Evolutionary conservation across 805 yeast genomes (phyloP).

Genomic region (Grigorovia jiainica): DNA sequence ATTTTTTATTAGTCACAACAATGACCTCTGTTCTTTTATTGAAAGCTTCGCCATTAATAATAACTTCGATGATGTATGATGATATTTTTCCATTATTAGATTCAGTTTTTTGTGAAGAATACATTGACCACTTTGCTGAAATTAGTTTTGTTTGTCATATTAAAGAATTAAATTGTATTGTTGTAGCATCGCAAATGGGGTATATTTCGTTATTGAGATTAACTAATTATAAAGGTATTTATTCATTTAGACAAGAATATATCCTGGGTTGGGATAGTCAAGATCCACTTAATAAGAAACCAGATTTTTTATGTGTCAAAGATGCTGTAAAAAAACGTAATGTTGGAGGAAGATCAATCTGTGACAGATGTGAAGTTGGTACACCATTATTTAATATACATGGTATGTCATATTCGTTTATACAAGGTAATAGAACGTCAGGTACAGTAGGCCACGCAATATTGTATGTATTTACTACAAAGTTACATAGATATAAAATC

Average conservation of each 20-base stretch:
- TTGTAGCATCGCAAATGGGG: slow-evolving; percentile 21
- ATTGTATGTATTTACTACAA: slow-evolving; percentile 6
- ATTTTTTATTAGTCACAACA: slow-evolving; percentile 15
- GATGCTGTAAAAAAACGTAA: too few relatives aligned
- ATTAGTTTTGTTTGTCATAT: slow-evolving; percentile 17
- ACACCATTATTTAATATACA: slow-evolving; percentile 13
- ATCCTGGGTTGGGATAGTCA: slow-evolving; percentile 21
- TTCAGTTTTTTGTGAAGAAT: neutral
- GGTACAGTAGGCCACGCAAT: slow-evolving; percentile 10
- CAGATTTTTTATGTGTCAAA: slow-evolving; percentile 6
- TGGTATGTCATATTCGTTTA: slow-evolving; percentile 17
- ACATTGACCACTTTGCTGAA: slow-evolving; percentile 6
- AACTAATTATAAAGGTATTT: slow-evolving; percentile 21
- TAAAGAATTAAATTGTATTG: slow-evolving; percentile 20
- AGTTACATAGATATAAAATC: slow-evolving; percentile 4
- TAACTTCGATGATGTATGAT: slow-evolving; percentile 16
- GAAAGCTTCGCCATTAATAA: slow-evolving; percentile 16
- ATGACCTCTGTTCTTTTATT: slow-evolving; percentile 7
- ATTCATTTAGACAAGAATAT: slow-evolving; percentile 24
- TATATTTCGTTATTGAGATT: slow-evolving; percentile 18
- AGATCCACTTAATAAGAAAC: slow-evolving; percentile 7
- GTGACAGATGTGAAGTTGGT: slow-evolving; percentile 13
- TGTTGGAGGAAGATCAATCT: slow-evolving; percentile 3
- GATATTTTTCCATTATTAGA: slow-evolving; percentile 15
- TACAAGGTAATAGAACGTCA: slow-evolving; percentile 8